These are phyloP conservation scores for Euryodendron excelsum DNA, from an alignment of 148 eudicot genomes.

Conservation along the genomic window DNA sequence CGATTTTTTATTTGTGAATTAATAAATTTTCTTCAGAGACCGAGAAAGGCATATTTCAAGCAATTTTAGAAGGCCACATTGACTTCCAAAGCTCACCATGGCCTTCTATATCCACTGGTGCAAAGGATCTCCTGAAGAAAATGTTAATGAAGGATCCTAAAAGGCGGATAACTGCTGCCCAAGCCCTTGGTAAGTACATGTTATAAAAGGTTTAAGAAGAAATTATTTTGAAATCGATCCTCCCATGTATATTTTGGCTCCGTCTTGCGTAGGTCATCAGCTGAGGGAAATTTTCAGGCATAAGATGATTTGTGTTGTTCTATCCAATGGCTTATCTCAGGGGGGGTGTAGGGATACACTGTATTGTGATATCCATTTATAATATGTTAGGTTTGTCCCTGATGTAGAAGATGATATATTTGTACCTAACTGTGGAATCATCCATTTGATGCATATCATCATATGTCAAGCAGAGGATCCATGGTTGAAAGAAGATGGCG, in stretches of 20 bases:
- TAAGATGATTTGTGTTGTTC: background rate
- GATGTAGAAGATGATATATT: background rate
- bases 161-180: slow-evolving; percentile 64
- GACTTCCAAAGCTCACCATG: slow-evolving; percentile 62
- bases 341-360: too few relatives aligned
- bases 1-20: slow-evolving; percentile 3
- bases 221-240: background rate
- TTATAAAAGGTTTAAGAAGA: background rate
- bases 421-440: background rate
- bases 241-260: background rate
- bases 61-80: slow-evolving; percentile 42
- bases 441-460: slow-evolving; percentile 2
- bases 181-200: slow-evolving; percentile 68
- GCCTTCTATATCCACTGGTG: slow-evolving; percentile 77
- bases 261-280: background rate
- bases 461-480: slow-evolving; percentile 70
- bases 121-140: slow-evolving; percentile 68
- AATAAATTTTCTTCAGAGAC: slow-evolving; percentile 50
- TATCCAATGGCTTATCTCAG: background rate
- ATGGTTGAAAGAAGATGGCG: slow-evolving; percentile 88
- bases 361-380: background rate
- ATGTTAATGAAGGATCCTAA: slow-evolving; percentile 71
- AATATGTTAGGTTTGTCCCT: background rate
- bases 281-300: background rate
- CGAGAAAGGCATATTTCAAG: slow-evolving; percentile 68